phyloP scores from a whole-genome alignment of 2,329 filamentous ascomycete species.

The Ophiosphaerella korrae region DNA sequence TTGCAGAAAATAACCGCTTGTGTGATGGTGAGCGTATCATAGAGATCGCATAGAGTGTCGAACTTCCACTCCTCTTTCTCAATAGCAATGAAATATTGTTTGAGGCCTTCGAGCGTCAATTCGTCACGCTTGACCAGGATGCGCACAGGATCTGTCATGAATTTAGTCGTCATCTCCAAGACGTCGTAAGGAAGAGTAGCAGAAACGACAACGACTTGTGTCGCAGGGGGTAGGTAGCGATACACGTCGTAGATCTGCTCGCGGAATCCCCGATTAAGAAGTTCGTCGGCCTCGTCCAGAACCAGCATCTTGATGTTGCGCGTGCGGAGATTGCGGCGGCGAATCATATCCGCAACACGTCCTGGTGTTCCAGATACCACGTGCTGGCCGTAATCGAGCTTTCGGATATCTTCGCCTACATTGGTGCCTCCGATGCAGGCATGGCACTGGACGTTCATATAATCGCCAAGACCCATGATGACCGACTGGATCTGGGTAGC shows the following conservation, averaged over 20 bases:
- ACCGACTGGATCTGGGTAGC: conserved; percentile 98
- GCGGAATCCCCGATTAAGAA: conserved; percentile 91
- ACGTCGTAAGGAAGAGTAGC: conserved; percentile 98
- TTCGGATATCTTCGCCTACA: conserved; percentile 95
- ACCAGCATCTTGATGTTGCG: conserved; percentile 80
- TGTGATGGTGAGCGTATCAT: conserved; percentile 97
- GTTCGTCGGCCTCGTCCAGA: conserved; percentile 76
- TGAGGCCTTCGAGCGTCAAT: conserved; percentile 93
- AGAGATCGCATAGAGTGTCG: conserved; percentile 96
- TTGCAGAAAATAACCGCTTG: conserved; percentile 99
- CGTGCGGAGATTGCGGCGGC: conserved; percentile 72
- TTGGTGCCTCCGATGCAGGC: conserved; percentile 98
- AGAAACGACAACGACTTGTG: conserved; percentile 97
- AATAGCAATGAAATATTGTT: conserved; percentile 99
- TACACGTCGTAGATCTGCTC: conserved; percentile 99
- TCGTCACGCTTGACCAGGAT: conserved; percentile 99
- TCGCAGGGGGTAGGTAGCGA: conserved; percentile 92
- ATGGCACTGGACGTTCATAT: conserved; percentile 99
- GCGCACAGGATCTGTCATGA: conserved; percentile 97
- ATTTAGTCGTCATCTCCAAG: conserved; percentile 98
- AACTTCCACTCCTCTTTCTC: conserved; percentile 99
- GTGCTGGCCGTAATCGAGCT: conserved; percentile 96
- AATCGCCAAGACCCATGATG: conserved; percentile 99
- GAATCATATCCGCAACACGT: conserved; percentile 86
- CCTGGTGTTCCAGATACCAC: conserved; percentile 98